Evolutionary conservation across 805 yeast genomes (phyloP), one percentile per base, ranked within the genome.

Genomic region (Yamadazyma sp.): DNA sequence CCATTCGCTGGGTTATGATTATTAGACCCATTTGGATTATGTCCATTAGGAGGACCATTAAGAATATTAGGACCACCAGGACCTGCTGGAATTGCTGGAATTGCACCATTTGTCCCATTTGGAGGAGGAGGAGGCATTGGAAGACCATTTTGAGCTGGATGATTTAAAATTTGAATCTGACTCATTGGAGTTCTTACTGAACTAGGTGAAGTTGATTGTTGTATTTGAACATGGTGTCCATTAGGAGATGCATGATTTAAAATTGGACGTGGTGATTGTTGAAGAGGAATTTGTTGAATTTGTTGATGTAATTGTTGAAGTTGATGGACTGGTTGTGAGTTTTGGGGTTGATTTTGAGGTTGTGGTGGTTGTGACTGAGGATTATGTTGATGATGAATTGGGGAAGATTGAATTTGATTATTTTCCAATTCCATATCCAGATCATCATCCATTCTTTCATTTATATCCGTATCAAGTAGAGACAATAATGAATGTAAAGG

Each of bases 401-500:
- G n/a, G n/a, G n/a, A n/a, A n/a, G n/a, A n/a, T n/a, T n/a, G n/a
- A n/a, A n/a, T n/a, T 18, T 5, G 32, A 4, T 13, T 11, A 11
- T 27, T 16, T 27, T 15, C 14, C 9, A 25, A 11, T 7, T 13
- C 31, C 4, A 16, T 23, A 7, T 28, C 8, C 5, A 8, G 8
- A 20, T 20, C 24, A n/a, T 28, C n/a, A 8, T 20, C 36, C 7
- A 29, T 14, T 21, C 39, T 19, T 2, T 35, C 31, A 3, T 29
- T 30, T n/a, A 35, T 19, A n/a, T 27, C 27, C 12, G 27, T 17
- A 11, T 24, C 14, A n/a, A 35, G 16, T 12, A 35, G 17, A 4
- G 31, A 18, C 7, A 14, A 17, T 10, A 35, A 25, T n/a, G 69
- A 53, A 30, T 50, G 52, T 31, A 52, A 46, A 6, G 80, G 77